Conservation (phyloP, 2,329 filamentous ascomycete species). For the Aspergillus flavus region DNA sequence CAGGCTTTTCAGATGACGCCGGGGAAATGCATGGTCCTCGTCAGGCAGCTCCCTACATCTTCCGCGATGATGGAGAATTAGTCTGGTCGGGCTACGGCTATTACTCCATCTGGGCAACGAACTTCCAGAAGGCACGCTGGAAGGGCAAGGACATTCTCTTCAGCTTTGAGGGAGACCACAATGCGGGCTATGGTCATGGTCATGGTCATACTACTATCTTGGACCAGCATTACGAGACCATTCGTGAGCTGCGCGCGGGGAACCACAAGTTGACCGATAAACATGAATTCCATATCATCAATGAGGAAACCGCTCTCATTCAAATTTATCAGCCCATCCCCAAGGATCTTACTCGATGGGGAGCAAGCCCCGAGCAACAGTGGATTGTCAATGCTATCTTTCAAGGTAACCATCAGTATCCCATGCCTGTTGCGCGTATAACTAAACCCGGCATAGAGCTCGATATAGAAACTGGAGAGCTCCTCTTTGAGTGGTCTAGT, state of each 20-base stretch:
- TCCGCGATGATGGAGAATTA: slow-evolving; percentile 57
- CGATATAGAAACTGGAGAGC: slow-evolving; percentile 56
- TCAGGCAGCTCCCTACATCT: slow-evolving; percentile 60
- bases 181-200: slow-evolving; percentile 55
- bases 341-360: slow-evolving; percentile 49
- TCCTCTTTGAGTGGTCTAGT: slow-evolving; percentile 63
- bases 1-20: slow-evolving; percentile 27
- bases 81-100: slow-evolving; percentile 61
- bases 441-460: slow-evolving; percentile 27
- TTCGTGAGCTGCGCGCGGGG: slow-evolving; percentile 54
- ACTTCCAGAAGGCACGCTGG: slow-evolving; percentile 54
- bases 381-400: slow-evolving; percentile 61
- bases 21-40: slow-evolving; percentile 39
- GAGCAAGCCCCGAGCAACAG: slow-evolving; percentile 52
- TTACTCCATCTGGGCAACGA: slow-evolving; percentile 56
- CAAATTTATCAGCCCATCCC: slow-evolving; percentile 57
- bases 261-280: slow-evolving; percentile 54
- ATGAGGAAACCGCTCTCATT: slow-evolving; percentile 57
- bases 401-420: slow-evolving; percentile 45
- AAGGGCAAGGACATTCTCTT: slow-evolving; percentile 57
- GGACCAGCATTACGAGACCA: slow-evolving; percentile 57
- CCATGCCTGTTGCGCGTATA: not conserved
- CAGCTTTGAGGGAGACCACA: slow-evolving; percentile 57
- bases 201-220: slow-evolving; percentile 59
- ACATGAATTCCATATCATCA: slow-evolving; percentile 59